Evolutionary conservation across 176 grass and related monocot genomes (phyloP).

Genomic region (Cocos nucifera): DNA sequence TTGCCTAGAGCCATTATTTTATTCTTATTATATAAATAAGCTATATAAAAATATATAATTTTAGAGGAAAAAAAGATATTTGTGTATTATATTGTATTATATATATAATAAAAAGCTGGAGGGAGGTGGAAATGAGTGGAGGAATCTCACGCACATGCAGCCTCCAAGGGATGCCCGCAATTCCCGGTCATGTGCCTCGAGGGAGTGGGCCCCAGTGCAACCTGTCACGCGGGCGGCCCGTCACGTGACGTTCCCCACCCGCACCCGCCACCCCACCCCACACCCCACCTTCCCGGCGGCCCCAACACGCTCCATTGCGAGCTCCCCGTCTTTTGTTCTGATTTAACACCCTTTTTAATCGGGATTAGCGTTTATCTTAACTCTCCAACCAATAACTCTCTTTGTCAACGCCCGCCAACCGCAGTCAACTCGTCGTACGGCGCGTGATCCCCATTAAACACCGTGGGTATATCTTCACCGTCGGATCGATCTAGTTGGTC

Average conservation of each 20-base stretch:
- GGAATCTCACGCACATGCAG: conserved; percentile 61
- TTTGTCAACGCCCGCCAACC: conserved; percentile 20
- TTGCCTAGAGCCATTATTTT: no score
- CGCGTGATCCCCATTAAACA: conserved; percentile 6
- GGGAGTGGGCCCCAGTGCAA: conserved; percentile 7
- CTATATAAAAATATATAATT: no score
- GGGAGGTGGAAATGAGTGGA: conserved; percentile 1
- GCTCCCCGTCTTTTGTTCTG: no score
- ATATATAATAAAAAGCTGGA: not conserved
- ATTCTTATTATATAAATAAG: no score
- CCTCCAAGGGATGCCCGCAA: conserved; percentile 56
- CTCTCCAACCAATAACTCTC: not conserved
- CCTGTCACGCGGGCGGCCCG: not conserved
- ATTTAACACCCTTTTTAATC: not conserved
- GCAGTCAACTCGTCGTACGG: conserved; percentile 51
- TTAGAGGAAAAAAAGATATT: no score
- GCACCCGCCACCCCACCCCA: no score
- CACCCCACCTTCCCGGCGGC: no score
- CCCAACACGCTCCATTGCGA: not conserved
- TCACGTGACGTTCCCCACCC: conserved; percentile 32
- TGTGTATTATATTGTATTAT: no score
- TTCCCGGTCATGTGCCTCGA: conserved; percentile 42
- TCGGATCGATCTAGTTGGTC: not conserved
- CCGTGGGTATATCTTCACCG: conserved; percentile 6
- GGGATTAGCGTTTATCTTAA: not conserved